phyloP scores from a whole-genome alignment of 2,329 filamentous ascomycete species.

The Triangularia verruculosa region DNA sequence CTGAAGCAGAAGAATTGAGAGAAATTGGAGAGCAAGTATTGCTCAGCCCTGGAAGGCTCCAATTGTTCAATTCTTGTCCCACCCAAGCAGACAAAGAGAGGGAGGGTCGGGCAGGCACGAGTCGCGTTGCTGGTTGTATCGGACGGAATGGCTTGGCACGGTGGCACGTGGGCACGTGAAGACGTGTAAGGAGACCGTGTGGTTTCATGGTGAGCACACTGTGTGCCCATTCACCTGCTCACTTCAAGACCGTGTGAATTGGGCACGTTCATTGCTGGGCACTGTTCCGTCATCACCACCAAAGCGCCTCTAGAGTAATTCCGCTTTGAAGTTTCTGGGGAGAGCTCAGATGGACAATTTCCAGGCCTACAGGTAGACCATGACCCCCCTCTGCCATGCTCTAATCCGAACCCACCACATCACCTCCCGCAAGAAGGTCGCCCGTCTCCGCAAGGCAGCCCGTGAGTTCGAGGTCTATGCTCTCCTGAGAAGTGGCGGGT shows the following conservation, averaged over 20 bases:
- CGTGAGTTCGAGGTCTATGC: conserved; percentile 59
- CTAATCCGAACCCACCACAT: conserved; percentile 79
- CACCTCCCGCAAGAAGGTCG: conserved; percentile 71
- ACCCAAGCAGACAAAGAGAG: not conserved
- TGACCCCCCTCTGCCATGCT: conserved; percentile 40
- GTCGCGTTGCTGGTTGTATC: conserved; percentile 7
- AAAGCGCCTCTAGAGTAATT: not conserved
- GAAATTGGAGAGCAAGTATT: not conserved
- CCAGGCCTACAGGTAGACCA: not conserved
- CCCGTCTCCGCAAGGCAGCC: conserved; percentile 60
- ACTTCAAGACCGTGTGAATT: not conserved
- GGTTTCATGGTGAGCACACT: not conserved
- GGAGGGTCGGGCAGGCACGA: conserved; percentile 18
- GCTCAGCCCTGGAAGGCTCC: not conserved
- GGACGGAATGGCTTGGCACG: conserved; percentile 10
- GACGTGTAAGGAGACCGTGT: not conserved
- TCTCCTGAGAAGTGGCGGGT: conserved; percentile 63
- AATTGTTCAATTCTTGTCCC: not conserved
- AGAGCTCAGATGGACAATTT: not conserved
- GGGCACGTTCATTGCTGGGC: not conserved
- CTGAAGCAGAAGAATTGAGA: not conserved
- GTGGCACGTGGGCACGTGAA: conserved; percentile 17
- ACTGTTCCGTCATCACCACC: not conserved
- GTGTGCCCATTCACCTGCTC: not conserved
- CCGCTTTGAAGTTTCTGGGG: not conserved